Evolutionary conservation across 371 early-diverging fungal genomes (phyloP).

Genomic region (Saksenaea oblongispora): DNA sequence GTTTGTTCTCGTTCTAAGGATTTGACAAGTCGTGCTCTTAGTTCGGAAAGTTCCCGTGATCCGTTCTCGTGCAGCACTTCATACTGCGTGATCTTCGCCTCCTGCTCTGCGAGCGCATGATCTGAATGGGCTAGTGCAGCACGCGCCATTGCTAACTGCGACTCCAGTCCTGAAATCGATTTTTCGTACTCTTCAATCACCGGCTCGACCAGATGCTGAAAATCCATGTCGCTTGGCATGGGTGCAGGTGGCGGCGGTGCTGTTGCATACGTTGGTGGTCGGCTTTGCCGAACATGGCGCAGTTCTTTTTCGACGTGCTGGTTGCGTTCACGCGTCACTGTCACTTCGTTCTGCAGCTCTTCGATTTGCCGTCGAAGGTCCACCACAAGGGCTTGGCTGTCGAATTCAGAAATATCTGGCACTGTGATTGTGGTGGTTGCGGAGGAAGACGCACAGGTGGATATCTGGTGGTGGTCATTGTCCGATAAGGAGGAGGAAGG

Average conservation of each 20-base stretch:
- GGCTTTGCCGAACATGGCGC: neutral
- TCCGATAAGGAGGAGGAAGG: slow-evolving; percentile 24
- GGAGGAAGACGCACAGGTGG: slow-evolving; percentile 19
- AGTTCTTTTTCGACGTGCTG: slow-evolving; percentile 21
- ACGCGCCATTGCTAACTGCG: slow-evolving; percentile 55
- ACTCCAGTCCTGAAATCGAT: slow-evolving; percentile 57
- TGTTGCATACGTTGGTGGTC: neutral
- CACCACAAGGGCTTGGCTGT: slow-evolving; percentile 16
- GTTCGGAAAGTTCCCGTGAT: slow-evolving; percentile 16
- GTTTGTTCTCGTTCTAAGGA: slow-evolving; percentile 32
- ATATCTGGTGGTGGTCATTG: slow-evolving; percentile 4
- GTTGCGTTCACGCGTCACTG: slow-evolving; percentile 21
- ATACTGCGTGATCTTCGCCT: slow-evolving; percentile 38
- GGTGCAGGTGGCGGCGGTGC: neutral
- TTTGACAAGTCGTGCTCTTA: slow-evolving; percentile 24
- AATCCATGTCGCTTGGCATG: slow-evolving; percentile 21
- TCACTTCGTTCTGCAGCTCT: slow-evolving; percentile 21
- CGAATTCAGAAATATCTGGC: slow-evolving; percentile 11
- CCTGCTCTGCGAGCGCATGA: slow-evolving; percentile 48
- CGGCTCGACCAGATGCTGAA: slow-evolving; percentile 66
- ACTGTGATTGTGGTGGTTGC: slow-evolving; percentile 28
- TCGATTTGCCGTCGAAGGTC: slow-evolving; percentile 21
- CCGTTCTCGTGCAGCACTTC: slow-evolving; percentile 24
- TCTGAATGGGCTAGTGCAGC: slow-evolving; percentile 55
- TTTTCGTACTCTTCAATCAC: slow-evolving; percentile 72